Evolutionary conservation across 768 basidiomycete species (phyloP).

Genomic region (Asterophora lycoperdoides): DNA sequence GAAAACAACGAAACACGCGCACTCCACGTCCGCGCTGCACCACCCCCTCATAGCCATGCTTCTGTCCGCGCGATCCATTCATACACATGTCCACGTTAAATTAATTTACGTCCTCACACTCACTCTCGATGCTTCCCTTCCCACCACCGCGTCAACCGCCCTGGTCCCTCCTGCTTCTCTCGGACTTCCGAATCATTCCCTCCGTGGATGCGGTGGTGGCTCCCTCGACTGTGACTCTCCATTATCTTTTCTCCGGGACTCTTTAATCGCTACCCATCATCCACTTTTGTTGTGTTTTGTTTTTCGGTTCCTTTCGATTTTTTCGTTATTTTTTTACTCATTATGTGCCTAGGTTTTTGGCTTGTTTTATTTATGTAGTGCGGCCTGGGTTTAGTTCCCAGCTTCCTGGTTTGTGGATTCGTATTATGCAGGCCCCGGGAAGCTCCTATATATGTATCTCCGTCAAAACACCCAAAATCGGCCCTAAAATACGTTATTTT

Average conservation of each 20-base stretch:
- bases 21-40: constrained; percentile 5
- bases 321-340: not conserved
- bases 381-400: too few species aligned
- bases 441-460: too few species aligned
- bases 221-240: not conserved
- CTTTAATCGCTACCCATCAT: not conserved
- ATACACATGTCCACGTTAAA: constrained; percentile 3
- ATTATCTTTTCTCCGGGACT: constrained; percentile 10
- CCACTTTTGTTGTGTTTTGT: not conserved
- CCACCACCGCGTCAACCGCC: not conserved
- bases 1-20: constrained; percentile 6
- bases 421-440: too few species aligned
- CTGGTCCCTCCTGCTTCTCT: not conserved
- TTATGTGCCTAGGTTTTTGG: not conserved
- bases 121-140: constrained; percentile 5
- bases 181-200: constrained; percentile 4
- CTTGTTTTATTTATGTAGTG: not conserved
- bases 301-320: not conserved
- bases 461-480: too few species aligned
- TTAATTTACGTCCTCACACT: not conserved
- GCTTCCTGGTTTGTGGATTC: too few species aligned
- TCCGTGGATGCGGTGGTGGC: not conserved
- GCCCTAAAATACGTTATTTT: too few species aligned
- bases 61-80: constrained; percentile 4
- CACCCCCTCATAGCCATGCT: constrained; percentile 9